These are phyloP conservation scores for Aureobasidium melanogenum DNA, from an alignment of 2,329 filamentous ascomycete genomes.

Conservation along the genomic window DNA sequence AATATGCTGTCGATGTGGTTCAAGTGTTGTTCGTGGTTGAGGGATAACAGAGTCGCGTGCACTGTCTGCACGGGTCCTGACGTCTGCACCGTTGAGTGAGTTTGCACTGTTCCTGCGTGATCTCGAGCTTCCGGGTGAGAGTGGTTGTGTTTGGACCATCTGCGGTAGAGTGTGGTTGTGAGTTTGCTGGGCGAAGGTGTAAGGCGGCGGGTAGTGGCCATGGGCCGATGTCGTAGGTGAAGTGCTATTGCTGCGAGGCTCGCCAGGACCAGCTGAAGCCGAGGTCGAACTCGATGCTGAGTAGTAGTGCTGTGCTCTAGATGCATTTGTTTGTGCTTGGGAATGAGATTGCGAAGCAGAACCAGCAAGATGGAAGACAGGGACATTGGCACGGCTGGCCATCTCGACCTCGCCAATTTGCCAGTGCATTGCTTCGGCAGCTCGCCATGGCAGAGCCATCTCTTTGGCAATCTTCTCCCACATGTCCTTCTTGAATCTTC, in stretches of 20 bases:
- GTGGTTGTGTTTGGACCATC: slow-evolving; percentile 17
- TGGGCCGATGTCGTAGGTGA: background rate
- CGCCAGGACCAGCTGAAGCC: background rate
- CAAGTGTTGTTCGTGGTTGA: slow-evolving; percentile 3
- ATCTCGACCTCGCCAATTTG: slow-evolving; percentile 89
- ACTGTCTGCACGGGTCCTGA: slow-evolving; percentile 24
- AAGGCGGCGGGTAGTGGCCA: slow-evolving; percentile 3
- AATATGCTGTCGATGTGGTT: slow-evolving; percentile 1
- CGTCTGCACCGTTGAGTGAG: slow-evolving; percentile 15
- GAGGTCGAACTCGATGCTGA: slow-evolving; percentile 4
- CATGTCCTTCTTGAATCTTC: slow-evolving; percentile 93
- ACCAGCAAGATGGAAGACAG: slow-evolving; percentile 59
- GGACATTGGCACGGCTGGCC: slow-evolving; percentile 81
- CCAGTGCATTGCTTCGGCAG: slow-evolving; percentile 98
- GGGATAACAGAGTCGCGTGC: slow-evolving; percentile 17
- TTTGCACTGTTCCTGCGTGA: slow-evolving; percentile 20
- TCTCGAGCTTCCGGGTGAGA: slow-evolving; percentile 18
- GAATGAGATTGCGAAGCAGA: slow-evolving; percentile 16
- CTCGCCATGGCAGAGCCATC: slow-evolving; percentile 90
- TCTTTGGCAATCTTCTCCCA: slow-evolving; percentile 94
- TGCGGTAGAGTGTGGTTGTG: slow-evolving; percentile 27
- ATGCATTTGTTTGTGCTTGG: slow-evolving; percentile 8
- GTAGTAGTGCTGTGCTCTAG: slow-evolving; percentile 13
- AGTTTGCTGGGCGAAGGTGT: slow-evolving; percentile 19
- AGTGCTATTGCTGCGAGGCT: slow-evolving; percentile 3